Evolutionary conservation across 2,329 filamentous ascomycete species (phyloP), one percentile per base, ranked within the genome.

Genomic region (Rhynchosporium secalis): DNA sequence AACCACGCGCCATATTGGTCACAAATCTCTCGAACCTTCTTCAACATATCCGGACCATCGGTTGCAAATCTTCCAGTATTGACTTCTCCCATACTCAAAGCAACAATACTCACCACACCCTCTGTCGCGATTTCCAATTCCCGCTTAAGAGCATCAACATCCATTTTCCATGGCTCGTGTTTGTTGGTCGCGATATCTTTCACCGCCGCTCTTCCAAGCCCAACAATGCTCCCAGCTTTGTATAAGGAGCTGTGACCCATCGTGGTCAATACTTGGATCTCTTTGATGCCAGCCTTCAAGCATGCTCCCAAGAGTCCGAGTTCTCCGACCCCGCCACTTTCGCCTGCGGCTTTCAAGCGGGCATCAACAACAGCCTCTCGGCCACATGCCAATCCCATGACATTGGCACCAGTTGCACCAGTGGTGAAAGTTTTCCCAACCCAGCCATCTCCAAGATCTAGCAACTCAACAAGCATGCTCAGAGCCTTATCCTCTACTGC

Each of bases 61-160:
- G 81, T 90, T 33, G 91, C 88, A 73, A 92, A 97, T 4, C 87
- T 80, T 0, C 93, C 92, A 0, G 92, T 96, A 70, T 98, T 97
- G 33, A 97, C 91, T 76, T 98, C 94, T 1, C 91, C 91, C 5
- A 88, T 90, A 47, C 91, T 93, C n/a, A 96, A 77, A 4, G 83
- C 86, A 43, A 97, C 85, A 64, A 97, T 91, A 56, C 83, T 89
- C n/a, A 83, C 89, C 12, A 83, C 81, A 2, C 81, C 81, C 0
- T 77, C 73, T 41, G 74, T 76, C 61, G 64, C 63, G 68, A 72
- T 72, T 58, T 77, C 70, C 15, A 96, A 77, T 61, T 85, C 81
- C 51, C 74, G 75, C 74, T 91, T 86, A 1, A 96, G 78, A 3
- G 78, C 78, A 2, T 80, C 78, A 5, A 96, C 71, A 69, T 96